These are phyloP conservation scores for Plasmodium vinckei DNA, from an alignment of 169 alveolate genomes.

Conservation along the genomic window DNA sequence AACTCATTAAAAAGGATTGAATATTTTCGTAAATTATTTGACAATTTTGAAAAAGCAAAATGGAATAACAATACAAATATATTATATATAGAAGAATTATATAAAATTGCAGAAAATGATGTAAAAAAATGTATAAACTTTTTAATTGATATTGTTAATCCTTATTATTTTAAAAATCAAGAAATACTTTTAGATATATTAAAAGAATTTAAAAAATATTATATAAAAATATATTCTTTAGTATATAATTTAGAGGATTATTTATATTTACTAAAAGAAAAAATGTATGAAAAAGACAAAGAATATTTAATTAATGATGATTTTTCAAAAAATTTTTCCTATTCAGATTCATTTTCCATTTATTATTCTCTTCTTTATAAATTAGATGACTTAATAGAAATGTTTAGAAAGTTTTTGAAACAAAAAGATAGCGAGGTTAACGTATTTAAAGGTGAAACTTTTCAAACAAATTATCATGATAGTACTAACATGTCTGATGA, in stretches of 20 bases:
- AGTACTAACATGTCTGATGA: not conserved
- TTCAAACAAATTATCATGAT: not conserved
- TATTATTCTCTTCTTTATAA: constrained; percentile 33
- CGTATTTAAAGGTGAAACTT: not conserved
- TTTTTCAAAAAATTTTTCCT: constrained; percentile 18
- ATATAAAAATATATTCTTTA: constrained; percentile 17
- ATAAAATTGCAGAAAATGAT: constrained; percentile 56
- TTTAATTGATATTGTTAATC: constrained; percentile 43
- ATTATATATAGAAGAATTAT: constrained; percentile 44
- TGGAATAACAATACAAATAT: constrained; percentile 39
- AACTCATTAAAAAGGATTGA: constrained; percentile 27
- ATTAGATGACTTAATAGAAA: constrained; percentile 50
- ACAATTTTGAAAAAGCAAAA: constrained; percentile 29
- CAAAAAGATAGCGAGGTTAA: not conserved
- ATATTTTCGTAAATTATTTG: constrained; percentile 35
- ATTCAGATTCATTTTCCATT: constrained; percentile 44
- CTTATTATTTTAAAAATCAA: constrained; percentile 49
- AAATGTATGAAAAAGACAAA: constrained; percentile 18
- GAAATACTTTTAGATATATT: constrained; percentile 16
- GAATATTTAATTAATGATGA: constrained; percentile 33
- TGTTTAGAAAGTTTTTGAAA: constrained; percentile 12
- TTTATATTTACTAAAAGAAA: constrained; percentile 52
- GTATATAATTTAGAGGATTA: constrained; percentile 66
- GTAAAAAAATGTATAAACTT: constrained; percentile 37
- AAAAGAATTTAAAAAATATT: constrained; percentile 52